Evolutionary conservation across 192 early-diverging fungal species (phyloP), one percentile per base, ranked within the genome.

Genomic region (Gorgonomyces haynaldii): DNA sequence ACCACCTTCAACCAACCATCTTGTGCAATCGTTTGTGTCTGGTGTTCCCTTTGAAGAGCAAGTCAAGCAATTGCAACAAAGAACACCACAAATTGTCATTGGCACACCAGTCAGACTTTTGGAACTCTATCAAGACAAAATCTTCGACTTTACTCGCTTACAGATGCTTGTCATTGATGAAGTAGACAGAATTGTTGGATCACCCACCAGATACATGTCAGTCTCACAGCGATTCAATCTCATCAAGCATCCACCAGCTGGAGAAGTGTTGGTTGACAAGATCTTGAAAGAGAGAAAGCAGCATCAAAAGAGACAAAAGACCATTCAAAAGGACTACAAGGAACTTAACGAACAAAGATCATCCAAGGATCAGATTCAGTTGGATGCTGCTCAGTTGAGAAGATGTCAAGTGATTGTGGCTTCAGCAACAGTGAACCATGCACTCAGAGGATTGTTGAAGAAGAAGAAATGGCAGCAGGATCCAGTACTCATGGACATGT

Each of bases 401-500:
- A 17, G 55, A 4, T 36, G 65, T 9, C 83, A 84, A 34, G 45
- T 84, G 4, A 52, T 88, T 13, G 56, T 74, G 0, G 69, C 72
- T 9, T 83, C 81, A 0, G 85, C 85, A 4, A 88, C 85, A 5
- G 50, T 88, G 31, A 88, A 88, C 56, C 66, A 73, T 17, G 60
- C 66, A 2, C 50, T 83, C 10, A 68, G 81, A 7, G 78, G 71
- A 54, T 56, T 84, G 1, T 17, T 37, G 4, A 17, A 56, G 1
- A 38, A 67, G 63, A 53, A 61, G 36, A 31, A 64, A 42, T 71
- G 67, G 68, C 47, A 83, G 53, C 23, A 55, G 15, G 55, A 77
- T 46, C 72, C 83, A 5, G 46, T 73, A 8, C 64, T 80, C 39
- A 54, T 88, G 16, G 82, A 88, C 50, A 58, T 71, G 4, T 63